These are phyloP conservation scores for Trametopsis cervina DNA, from an alignment of 768 basidiomycete species.

Conservation along the genomic window DNA sequence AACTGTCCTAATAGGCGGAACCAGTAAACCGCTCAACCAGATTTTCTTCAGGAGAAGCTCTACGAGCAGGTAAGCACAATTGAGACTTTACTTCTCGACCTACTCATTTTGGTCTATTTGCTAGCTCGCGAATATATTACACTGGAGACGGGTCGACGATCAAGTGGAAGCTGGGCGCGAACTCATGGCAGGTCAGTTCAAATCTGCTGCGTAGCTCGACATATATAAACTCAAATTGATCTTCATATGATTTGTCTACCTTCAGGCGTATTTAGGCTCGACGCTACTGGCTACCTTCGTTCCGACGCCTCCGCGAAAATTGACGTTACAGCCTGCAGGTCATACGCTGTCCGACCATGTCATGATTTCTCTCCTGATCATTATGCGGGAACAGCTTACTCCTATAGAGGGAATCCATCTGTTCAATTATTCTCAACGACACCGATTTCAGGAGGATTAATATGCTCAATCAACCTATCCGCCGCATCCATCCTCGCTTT, in stretches of 20 bases:
- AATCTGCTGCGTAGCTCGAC: background rate
- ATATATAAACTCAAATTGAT: background rate
- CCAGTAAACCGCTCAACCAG: constrained; percentile 10
- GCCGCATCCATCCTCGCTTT: background rate
- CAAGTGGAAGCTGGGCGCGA: constrained; percentile 16
- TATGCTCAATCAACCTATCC: background rate
- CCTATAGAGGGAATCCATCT: constrained; percentile 9
- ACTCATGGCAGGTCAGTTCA: constrained; percentile 16
- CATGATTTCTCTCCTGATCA: constrained; percentile 15
- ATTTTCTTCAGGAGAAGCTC: constrained; percentile 14
- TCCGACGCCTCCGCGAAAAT: constrained; percentile 12
- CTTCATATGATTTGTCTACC: background rate
- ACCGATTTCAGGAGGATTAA: constrained; percentile 6
- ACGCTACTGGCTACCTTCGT: constrained; percentile 15
- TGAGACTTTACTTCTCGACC: background rate
- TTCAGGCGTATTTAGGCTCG: constrained; percentile 12
- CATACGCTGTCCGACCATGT: constrained; percentile 18
- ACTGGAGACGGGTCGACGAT: constrained; percentile 16
- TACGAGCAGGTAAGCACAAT: constrained; percentile 9
- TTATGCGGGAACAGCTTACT: constrained; percentile 19
- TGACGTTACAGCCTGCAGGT: constrained; percentile 17
- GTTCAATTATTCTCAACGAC: constrained; percentile 11
- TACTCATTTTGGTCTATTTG: background rate
- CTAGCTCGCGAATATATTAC: constrained; percentile 17
- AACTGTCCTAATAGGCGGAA: constrained; percentile 14